These are phyloP conservation scores for Fusarium sp. DNA, from an alignment of 2,329 filamentous ascomycete genomes.

Conservation along the genomic window DNA sequence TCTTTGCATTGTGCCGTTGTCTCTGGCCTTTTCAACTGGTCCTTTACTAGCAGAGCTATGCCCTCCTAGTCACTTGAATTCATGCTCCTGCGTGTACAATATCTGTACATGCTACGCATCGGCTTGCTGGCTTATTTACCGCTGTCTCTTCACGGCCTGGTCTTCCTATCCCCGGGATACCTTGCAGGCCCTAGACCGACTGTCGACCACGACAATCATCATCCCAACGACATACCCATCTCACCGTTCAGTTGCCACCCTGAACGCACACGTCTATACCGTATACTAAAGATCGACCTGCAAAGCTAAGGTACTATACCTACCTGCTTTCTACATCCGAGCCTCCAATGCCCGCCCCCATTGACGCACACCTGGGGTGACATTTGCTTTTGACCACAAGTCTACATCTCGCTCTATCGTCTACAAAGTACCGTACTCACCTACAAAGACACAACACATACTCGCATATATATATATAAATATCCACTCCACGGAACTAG, in stretches of 20 bases:
- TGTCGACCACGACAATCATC: conserved; percentile 42
- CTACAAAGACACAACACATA: conserved; percentile 29
- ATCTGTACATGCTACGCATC: conserved; percentile 21
- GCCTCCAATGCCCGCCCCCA: conserved; percentile 45
- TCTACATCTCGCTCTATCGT: conserved; percentile 26
- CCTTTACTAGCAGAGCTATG: conserved; percentile 38
- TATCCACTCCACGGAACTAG: conserved; percentile 27
- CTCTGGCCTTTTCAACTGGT: conserved; percentile 13
- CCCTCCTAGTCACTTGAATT: conserved; percentile 26
- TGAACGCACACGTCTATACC: conserved; percentile 38
- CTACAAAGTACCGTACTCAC: conserved; percentile 25
- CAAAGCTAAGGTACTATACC: conserved; percentile 30
- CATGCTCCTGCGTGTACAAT: conserved; percentile 21
- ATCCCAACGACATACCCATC: conserved; percentile 40
- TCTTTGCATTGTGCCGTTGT: conserved; percentile 14
- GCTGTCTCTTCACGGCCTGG: conserved; percentile 27
- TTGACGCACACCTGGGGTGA: conserved; percentile 43
- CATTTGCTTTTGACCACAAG: conserved; percentile 34
- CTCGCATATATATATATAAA: conserved; percentile 39
- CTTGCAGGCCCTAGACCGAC: conserved; percentile 43
- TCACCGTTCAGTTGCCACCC: conserved; percentile 41
- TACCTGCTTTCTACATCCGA: conserved; percentile 22
- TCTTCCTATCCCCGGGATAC: conserved; percentile 24
- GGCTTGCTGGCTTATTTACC: conserved; percentile 30
- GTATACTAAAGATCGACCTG: conserved; percentile 39